phyloP scores from a whole-genome alignment of 2,329 filamentous ascomycete genomes.

The Ophiostoma ulmi region DNA sequence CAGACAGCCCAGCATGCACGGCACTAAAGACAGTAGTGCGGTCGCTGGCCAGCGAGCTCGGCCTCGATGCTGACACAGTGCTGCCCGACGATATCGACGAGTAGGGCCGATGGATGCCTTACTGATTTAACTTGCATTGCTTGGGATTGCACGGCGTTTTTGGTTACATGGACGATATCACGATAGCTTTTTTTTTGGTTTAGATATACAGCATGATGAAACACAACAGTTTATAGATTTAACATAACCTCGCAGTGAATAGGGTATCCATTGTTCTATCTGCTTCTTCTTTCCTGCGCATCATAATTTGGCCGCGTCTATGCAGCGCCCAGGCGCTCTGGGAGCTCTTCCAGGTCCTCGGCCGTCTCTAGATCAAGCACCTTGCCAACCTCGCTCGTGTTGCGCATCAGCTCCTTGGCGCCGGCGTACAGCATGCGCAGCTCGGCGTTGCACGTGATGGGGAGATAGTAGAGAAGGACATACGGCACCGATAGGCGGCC shows the following conservation, averaged over 20 bases:
- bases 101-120: not conserved
- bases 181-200: not conserved
- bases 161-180: conserved; percentile 6
- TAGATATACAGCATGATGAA: not conserved
- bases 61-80: conserved; percentile 53
- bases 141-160: conserved; percentile 6
- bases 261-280: not conserved
- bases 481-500: conserved; percentile 87
- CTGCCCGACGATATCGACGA: conserved; percentile 40
- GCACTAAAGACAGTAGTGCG: conserved; percentile 78
- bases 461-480: conserved; percentile 90
- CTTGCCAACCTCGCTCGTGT: conserved; percentile 80
- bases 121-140: not conserved
- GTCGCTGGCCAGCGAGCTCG: conserved; percentile 61
- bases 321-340: conserved; percentile 51
- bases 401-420: conserved; percentile 92
- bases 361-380: conserved; percentile 78
- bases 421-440: conserved; percentile 91
- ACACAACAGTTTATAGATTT: not conserved
- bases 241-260: not conserved
- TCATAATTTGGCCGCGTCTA: not conserved
- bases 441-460: conserved; percentile 81
- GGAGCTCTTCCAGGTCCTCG: conserved; percentile 79
- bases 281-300: not conserved
- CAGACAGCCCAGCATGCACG: conserved; percentile 82